phyloP scores from a whole-genome alignment of 2,329 filamentous ascomycete genomes.

The Remersonia thermophila region DNA sequence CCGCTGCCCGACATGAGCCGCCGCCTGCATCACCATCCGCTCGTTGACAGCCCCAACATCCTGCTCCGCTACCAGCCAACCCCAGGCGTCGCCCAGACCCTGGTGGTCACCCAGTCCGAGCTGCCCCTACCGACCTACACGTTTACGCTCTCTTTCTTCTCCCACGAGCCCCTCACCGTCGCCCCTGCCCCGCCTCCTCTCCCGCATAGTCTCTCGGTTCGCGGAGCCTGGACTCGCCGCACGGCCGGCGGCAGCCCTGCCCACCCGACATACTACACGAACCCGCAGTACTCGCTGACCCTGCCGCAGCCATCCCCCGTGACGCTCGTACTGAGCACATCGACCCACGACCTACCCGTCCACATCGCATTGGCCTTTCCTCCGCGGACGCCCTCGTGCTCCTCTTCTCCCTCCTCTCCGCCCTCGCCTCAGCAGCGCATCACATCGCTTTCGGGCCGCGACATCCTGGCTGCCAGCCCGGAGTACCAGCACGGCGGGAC shows the following conservation, averaged over 20 bases:
- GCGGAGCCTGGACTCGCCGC: constrained; percentile 61
- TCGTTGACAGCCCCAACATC: constrained; percentile 87
- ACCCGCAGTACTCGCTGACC: constrained; percentile 70
- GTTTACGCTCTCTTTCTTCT: constrained; percentile 83
- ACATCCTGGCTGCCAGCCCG: constrained; percentile 73
- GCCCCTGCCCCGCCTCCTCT: constrained; percentile 49
- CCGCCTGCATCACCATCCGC: constrained; percentile 63
- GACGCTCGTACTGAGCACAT: constrained; percentile 61
- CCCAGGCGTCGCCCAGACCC: constrained; percentile 32
- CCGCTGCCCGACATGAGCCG: constrained; percentile 53
- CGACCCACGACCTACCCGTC: constrained; percentile 54
- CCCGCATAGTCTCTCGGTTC: constrained; percentile 42
- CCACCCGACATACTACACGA: constrained; percentile 63
- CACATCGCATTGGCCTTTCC: constrained; percentile 80
- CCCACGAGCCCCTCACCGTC: constrained; percentile 49
- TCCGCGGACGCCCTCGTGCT: constrained; percentile 32
- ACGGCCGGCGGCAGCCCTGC: constrained; percentile 78
- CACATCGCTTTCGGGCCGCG: constrained; percentile 55
- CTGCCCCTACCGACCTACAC: constrained; percentile 61
- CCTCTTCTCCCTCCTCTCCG: constrained; percentile 52
- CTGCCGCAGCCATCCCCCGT: constrained; percentile 47
- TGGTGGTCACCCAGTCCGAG: constrained; percentile 56
- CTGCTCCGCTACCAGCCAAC: constrained; percentile 59
- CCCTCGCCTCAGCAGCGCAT: constrained; percentile 46
- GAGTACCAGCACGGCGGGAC: constrained; percentile 77